Conservation (phyloP, 2,329 filamentous ascomycete genomes). For the Fusarium stilboides region DNA sequence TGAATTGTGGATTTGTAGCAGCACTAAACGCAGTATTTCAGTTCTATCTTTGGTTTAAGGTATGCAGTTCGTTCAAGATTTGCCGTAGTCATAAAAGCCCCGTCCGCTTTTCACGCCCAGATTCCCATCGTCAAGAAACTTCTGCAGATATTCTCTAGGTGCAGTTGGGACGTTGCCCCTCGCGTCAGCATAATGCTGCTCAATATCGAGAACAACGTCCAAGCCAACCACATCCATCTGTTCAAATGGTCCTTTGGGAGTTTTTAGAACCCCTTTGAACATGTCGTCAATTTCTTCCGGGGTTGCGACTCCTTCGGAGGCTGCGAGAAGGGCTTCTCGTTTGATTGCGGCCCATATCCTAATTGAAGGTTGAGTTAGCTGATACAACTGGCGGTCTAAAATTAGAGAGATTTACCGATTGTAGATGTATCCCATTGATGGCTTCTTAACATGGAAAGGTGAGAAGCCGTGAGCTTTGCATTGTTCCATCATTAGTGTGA, state of each 20-base stretch:
- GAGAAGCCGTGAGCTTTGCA: constrained; percentile 51
- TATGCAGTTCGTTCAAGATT: background rate
- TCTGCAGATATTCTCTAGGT: constrained; percentile 48
- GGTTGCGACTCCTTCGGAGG: constrained; percentile 51
- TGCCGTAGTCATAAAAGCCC: constrained; percentile 49
- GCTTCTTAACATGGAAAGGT: constrained; percentile 50
- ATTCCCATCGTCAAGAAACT: constrained; percentile 44
- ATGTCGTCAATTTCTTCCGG: constrained; percentile 53
- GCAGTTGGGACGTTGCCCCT: constrained; percentile 44
- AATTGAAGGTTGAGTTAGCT: background rate
- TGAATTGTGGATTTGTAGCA: too few relatives aligned
- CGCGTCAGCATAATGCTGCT: constrained; percentile 52
- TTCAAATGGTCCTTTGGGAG: constrained; percentile 52
- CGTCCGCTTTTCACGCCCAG: constrained; percentile 51
- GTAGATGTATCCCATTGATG: constrained; percentile 54
- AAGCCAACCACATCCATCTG: constrained; percentile 53
- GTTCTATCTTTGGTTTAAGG: background rate
- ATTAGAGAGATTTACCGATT: constrained; percentile 41
- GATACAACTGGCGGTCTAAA: accelerated
- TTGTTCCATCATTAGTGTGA: constrained; percentile 46
- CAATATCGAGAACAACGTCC: constrained; percentile 53
- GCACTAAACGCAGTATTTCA: too few relatives aligned
- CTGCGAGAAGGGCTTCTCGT: constrained; percentile 51
- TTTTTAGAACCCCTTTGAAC: constrained; percentile 52
- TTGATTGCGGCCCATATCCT: constrained; percentile 56